Conservation (phyloP, 495 filamentous ascomycete species). For the Xylaria telfairii region DNA sequence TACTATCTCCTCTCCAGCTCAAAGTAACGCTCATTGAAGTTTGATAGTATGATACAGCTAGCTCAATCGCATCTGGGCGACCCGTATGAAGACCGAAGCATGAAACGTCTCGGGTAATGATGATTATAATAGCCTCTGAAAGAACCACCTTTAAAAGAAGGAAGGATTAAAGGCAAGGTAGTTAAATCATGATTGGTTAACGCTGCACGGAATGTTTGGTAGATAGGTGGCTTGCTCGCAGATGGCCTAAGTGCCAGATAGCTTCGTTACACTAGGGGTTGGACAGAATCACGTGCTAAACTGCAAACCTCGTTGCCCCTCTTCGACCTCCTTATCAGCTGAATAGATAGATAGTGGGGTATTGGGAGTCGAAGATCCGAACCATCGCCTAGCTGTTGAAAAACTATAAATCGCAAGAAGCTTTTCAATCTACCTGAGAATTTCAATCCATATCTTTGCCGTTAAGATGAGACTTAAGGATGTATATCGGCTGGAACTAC, state of each 20-base stretch:
- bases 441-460: background rate
- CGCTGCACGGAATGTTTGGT: background rate
- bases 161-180: background rate
- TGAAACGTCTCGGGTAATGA: background rate
- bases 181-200: background rate
- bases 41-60: too few species aligned
- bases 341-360: constrained; percentile 24
- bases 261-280: constrained; percentile 15
- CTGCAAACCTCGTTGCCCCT: constrained; percentile 22
- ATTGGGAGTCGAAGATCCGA: background rate
- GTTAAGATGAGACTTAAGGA: constrained; percentile 50
- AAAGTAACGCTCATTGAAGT: too few species aligned
- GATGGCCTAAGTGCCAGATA: constrained; percentile 2
- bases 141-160: too few species aligned
- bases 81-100: background rate
- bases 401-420: background rate
- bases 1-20: too few species aligned
- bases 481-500: constrained; percentile 61
- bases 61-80: too few species aligned
- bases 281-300: constrained; percentile 28
- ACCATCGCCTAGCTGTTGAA: constrained; percentile 1
- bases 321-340: constrained; percentile 15
- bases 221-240: background rate
- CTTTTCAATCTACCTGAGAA: background rate
- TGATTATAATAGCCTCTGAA: background rate